Base-by-base conservation (phyloP, 148 eudicot species). In the Rheum nobile region DNA sequence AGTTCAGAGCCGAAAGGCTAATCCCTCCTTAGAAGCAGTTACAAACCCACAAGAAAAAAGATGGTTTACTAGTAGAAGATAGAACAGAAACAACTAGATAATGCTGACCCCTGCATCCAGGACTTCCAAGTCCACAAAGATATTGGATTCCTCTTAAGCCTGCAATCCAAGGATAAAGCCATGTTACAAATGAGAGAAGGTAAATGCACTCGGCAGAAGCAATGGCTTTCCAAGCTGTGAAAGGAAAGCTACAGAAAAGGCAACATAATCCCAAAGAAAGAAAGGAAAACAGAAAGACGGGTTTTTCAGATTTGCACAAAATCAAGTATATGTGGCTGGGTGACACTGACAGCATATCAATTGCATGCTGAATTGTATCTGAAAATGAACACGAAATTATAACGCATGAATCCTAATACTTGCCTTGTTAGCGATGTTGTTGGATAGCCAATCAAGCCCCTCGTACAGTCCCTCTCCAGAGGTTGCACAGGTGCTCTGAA, bases 81-180 rank as follows among this genome's bases (percentile, higher is more conserved):
- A 50, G 70, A 77, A 46, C 69, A 71, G 71, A 67, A 55, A 52
- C 41, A 72, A 76, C 83, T 76, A 80, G 78, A 80, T 75, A 76
- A 80, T 65, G 67, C 76, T 75, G 77, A 83, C 57, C 80, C 83
- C 83, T 78, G 83, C 86, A 83, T 83, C 82, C 83, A 78, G 83
- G 80, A 78, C 77, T 72, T 28, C 52, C 75, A 74, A 65, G 71
- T 83, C 82, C 83, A 76, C 41, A 52, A 63, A 83, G 74, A 76
- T 74, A 54, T 41, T 65, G 31, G 34, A 28, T 65, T 76, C 69
- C 41, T 72, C 81, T 67, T 67, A 83, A 73, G 80, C 86, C 86
- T 83, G 86, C 81, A 79, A 79, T 43, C 72, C 78, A 38, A 3
- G 12, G 28, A 38, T 35, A 44, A 21, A 44, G 71, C 55, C 24